Evolutionary conservation across 495 filamentous ascomycete species (phyloP).

Genomic region (Neurospora cerealis): DNA sequence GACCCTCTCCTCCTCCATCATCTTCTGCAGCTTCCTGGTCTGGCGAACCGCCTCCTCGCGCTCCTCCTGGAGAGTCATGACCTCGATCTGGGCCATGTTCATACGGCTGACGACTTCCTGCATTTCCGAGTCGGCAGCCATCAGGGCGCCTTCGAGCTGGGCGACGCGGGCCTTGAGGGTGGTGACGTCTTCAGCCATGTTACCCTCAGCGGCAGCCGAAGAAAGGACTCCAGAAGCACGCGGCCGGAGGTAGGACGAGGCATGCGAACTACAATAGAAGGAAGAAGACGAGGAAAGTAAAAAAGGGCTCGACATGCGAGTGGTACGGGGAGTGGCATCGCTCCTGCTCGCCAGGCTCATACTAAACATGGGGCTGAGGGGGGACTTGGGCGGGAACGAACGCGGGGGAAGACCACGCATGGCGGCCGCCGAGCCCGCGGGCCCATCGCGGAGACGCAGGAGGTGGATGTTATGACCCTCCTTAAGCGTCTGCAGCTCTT

Average conservation of each 20-base stretch:
- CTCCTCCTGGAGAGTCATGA: constrained; percentile 82
- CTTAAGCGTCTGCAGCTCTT: constrained; percentile 64
- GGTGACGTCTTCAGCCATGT: constrained; percentile 61
- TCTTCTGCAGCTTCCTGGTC: constrained; percentile 62
- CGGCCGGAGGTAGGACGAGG: constrained; percentile 6
- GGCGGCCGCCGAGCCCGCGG: neutral
- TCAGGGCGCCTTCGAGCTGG: constrained; percentile 74
- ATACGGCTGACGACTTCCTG: constrained; percentile 84
- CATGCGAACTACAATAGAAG: neutral
- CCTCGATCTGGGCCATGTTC: constrained; percentile 91
- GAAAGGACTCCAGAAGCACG: constrained; percentile 30
- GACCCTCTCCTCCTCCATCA: constrained; percentile 38
- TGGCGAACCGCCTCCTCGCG: constrained; percentile 79
- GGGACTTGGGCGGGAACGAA: constrained; percentile 43
- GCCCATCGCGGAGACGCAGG: constrained; percentile 53
- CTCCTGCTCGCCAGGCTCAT: constrained; percentile 16
- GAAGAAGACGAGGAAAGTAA: neutral
- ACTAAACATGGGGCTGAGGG: constrained; percentile 54
- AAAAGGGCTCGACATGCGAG: constrained; percentile 28
- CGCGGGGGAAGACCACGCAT: constrained; percentile 26
- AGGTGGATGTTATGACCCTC: constrained; percentile 73
- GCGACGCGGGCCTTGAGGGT: constrained; percentile 50
- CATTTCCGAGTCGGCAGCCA: constrained; percentile 86
- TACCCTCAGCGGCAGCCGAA: constrained; percentile 21
- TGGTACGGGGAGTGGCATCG: neutral